phyloP scores from a whole-genome alignment of 371 early-diverging fungal species.

The Haplosporangium sp. region DNA sequence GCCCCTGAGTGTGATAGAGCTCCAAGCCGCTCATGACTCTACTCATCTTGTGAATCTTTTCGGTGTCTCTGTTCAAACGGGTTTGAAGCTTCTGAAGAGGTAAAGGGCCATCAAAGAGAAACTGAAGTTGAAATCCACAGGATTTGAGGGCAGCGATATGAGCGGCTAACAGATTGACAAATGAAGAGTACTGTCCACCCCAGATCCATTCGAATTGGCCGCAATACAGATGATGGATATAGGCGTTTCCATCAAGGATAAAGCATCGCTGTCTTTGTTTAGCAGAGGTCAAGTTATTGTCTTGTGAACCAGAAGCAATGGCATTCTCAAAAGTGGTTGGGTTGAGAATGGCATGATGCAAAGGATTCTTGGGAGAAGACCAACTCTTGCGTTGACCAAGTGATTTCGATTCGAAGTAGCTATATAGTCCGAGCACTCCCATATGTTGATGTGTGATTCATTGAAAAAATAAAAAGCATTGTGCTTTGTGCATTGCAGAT shows the following conservation, averaged over 20 bases:
- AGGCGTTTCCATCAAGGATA: constrained; percentile 72
- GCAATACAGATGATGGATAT: constrained; percentile 66
- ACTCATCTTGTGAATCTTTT: constrained; percentile 58
- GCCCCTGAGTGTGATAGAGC: constrained; percentile 26
- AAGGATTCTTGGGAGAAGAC: constrained; percentile 1
- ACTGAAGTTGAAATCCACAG: constrained; percentile 58
- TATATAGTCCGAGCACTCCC: constrained; percentile 53
- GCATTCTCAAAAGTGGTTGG: neutral
- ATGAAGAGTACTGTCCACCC: constrained; percentile 63
- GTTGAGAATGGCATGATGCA: neutral
- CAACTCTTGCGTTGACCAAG: constrained; percentile 50
- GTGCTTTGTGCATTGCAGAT: no score
- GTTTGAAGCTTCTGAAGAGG: constrained; percentile 65
- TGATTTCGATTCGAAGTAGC: constrained; percentile 50
- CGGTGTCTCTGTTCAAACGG: constrained; percentile 61
- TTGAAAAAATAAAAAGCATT: no score
- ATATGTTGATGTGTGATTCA: constrained; percentile 19
- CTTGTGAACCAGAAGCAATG: neutral
- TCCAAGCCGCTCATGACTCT: constrained; percentile 43
- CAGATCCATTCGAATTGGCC: constrained; percentile 64
- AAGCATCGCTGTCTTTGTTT: constrained; percentile 41
- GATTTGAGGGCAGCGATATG: constrained; percentile 48
- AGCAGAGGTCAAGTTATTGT: neutral
- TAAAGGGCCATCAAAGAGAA: constrained; percentile 70
- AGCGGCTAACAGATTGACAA: constrained; percentile 52